Evolutionary conservation across 192 early-diverging fungal genomes (phyloP).

Genomic region (Podila minutissima): DNA sequence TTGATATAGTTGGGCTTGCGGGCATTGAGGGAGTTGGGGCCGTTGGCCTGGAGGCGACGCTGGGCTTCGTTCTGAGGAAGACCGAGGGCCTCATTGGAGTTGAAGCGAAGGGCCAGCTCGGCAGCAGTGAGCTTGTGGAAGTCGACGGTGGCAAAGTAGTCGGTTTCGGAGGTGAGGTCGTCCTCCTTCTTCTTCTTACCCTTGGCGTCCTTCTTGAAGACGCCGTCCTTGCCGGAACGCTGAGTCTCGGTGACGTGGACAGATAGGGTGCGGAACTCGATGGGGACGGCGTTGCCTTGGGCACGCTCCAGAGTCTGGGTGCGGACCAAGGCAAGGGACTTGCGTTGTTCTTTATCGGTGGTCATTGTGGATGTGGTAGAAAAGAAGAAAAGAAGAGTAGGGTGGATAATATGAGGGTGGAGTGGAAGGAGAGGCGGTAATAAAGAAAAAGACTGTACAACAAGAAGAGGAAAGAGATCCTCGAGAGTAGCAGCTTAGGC

Average conservation of each 20-base stretch:
- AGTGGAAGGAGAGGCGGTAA: neutral
- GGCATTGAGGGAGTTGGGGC: slow-evolving; percentile 55
- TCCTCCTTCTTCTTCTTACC: slow-evolving; percentile 21
- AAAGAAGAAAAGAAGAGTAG: neutral
- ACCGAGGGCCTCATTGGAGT: slow-evolving; percentile 42
- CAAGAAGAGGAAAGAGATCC: no score
- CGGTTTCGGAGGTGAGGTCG: slow-evolving; percentile 26
- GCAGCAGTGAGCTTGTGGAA: slow-evolving; percentile 56
- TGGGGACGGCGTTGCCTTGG: slow-evolving; percentile 44
- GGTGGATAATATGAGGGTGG: neutral
- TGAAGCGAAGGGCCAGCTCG: slow-evolving; percentile 56
- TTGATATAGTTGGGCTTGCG: slow-evolving; percentile 50
- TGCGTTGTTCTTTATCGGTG: slow-evolving; percentile 32
- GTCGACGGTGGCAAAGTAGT: slow-evolving; percentile 50
- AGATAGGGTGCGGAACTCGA: slow-evolving; percentile 59
- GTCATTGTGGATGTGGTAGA: slow-evolving; percentile 12
- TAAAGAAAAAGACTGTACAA: neutral
- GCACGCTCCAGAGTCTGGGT: slow-evolving; percentile 49
- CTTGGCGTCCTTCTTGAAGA: slow-evolving; percentile 13
- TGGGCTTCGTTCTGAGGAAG: slow-evolving; percentile 43
- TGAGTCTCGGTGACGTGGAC: slow-evolving; percentile 56
- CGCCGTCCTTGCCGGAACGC: slow-evolving; percentile 18
- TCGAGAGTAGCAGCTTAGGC: neutral
- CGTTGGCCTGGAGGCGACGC: slow-evolving; percentile 41
- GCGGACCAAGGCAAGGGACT: slow-evolving; percentile 38